phyloP scores from a whole-genome alignment of 805 yeast genomes.

The Lipomyces orientalis region DNA sequence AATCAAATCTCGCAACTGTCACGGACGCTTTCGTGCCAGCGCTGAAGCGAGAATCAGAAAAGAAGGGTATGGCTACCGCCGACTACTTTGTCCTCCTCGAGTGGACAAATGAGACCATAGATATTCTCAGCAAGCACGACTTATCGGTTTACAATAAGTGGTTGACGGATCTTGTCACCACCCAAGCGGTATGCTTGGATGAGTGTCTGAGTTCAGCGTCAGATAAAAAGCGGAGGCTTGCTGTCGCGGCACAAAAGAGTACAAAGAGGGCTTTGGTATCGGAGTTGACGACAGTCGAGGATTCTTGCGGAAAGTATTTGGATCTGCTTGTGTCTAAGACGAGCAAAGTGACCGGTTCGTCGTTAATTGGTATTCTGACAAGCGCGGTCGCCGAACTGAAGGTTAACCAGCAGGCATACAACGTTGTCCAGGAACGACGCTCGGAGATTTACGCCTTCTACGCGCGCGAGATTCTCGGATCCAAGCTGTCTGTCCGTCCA shows the following conservation, averaged over 20 bases:
- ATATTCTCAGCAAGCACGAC: constrained; percentile 4
- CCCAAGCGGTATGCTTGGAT: constrained; percentile 27
- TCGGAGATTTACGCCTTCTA: constrained; percentile 39
- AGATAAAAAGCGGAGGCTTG: constrained; percentile 24
- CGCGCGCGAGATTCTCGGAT: constrained; percentile 43
- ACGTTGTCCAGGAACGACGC: constrained; percentile 27
- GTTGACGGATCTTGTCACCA: constrained; percentile 21
- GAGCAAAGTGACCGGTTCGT: constrained; percentile 15
- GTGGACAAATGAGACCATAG: constrained; percentile 34
- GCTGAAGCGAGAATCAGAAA: constrained; percentile 25
- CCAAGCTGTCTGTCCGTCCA: constrained; percentile 26
- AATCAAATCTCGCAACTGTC: constrained; percentile 1
- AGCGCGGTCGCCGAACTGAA: constrained; percentile 30
- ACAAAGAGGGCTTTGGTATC: constrained; percentile 17
- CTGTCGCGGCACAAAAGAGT: constrained; percentile 23
- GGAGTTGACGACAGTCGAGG: constrained; percentile 14
- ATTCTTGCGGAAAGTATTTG: constrained; percentile 20
- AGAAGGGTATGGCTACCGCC: constrained; percentile 32
- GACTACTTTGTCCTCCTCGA: constrained; percentile 37
- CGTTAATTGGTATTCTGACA: constrained; percentile 28
- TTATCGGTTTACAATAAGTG: constrained; percentile 6
- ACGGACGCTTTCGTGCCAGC: constrained; percentile 20
- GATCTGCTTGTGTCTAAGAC: constrained; percentile 26
- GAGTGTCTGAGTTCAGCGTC: constrained; percentile 10
- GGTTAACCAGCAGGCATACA: constrained; percentile 35